Evolutionary conservation across 345 rosid genomes (phyloP).

Genomic region (Melaleuca alternifolia): DNA sequence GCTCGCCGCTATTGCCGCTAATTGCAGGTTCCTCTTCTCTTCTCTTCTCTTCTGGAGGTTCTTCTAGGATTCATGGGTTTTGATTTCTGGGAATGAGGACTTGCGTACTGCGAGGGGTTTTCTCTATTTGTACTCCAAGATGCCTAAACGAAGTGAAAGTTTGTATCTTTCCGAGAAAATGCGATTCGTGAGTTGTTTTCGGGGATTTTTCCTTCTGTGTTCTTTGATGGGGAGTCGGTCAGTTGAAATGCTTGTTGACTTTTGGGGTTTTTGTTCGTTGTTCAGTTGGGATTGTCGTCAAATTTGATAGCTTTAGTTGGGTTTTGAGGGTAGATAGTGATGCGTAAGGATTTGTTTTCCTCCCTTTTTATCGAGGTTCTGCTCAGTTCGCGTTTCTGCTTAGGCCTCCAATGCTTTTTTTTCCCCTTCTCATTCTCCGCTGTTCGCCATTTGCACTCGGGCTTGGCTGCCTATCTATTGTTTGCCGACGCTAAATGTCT

Average conservation of each 20-base stretch:
- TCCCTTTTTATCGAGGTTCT: neutral
- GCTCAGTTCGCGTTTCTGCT: neutral
- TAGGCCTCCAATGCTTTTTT: neutral
- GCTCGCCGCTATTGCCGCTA: slow-evolving; percentile 78
- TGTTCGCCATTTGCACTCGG: neutral
- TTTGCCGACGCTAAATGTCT: neutral
- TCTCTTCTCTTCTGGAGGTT: neutral
- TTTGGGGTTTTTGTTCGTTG: neutral
- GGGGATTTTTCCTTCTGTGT: neutral
- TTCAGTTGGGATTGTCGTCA: neutral
- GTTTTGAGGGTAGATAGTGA: neutral
- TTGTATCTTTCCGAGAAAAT: neutral
- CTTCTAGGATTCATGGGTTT: neutral
- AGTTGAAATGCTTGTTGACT: neutral
- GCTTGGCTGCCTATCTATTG: neutral
- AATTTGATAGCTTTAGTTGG: neutral
- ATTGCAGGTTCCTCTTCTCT: slow-evolving; percentile 67
- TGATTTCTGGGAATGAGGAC: neutral
- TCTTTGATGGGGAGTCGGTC: neutral
- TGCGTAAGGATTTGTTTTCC: neutral
- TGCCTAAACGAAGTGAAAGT: neutral
- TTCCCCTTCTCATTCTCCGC: neutral
- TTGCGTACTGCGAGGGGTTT: neutral
- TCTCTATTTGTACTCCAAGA: neutral
- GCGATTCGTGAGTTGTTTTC: neutral